A percentile compares a stretch with the other conserved stretches of the same genome.
Conservation (phyloP, 2,329 filamentous ascomycete species). For the Hymenoscyphus scutula region DNA sequence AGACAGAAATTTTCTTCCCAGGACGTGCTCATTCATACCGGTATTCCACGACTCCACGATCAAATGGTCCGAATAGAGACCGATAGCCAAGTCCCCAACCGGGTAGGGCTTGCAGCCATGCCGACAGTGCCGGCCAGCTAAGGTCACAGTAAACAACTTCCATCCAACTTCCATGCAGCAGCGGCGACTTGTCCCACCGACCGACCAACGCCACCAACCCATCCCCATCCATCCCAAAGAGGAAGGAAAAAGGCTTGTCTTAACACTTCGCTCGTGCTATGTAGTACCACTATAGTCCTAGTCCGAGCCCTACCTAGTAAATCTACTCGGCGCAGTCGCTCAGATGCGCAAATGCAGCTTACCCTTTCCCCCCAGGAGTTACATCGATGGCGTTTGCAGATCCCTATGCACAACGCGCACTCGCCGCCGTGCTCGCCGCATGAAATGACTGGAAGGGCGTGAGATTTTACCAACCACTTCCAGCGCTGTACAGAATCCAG, state of each 20-base stretch:
- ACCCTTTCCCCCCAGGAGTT: neutral
- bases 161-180: slow-evolving; percentile 2
- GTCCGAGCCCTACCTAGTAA: too few species aligned
- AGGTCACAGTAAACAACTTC: too few species aligned
- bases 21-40: too few species aligned
- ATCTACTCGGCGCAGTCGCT: too few species aligned
- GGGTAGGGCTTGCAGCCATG: neutral
- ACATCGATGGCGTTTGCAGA: neutral
- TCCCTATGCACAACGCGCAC: too few species aligned
- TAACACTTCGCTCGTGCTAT: too few species aligned
- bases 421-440: too few species aligned
- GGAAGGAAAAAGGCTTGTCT: neutral
- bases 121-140: neutral
- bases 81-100: neutral
- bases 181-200: neutral
- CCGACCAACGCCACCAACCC: neutral
- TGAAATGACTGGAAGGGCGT: neutral
- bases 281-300: too few species aligned
- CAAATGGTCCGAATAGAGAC: neutral
- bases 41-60: too few species aligned
- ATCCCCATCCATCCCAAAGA: neutral
- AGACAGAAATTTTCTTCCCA: too few species aligned
- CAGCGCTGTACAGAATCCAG: too few species aligned
- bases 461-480: neutral
- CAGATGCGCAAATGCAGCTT: neutral